Evolutionary conservation across 2,329 filamentous ascomycete genomes (phyloP).

Genomic region (Graphilbum ipis-grandicollis): DNA sequence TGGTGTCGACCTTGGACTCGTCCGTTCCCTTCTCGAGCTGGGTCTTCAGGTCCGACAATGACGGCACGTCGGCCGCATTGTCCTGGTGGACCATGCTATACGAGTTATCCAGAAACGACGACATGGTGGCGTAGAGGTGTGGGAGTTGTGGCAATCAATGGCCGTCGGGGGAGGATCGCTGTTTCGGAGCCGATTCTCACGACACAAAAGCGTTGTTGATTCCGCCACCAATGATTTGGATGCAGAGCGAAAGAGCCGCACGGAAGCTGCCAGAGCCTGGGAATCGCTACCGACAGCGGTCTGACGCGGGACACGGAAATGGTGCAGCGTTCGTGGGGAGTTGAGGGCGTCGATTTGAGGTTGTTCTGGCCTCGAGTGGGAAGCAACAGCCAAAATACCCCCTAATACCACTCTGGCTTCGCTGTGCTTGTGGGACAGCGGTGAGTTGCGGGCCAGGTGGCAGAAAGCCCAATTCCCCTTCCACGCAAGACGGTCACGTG

Average conservation of each 20-base stretch:
- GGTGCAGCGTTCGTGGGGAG: background rate
- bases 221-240: background rate
- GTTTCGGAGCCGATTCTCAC: background rate
- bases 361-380: conserved; percentile 2
- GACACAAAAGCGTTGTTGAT: no score
- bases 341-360: conserved; percentile 1
- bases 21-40: conserved; percentile 89
- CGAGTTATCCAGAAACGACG: conserved; percentile 81
- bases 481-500: background rate
- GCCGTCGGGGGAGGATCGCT: background rate
- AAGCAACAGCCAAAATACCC: conserved; percentile 10
- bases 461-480: conserved; percentile 6
- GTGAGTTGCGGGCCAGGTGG: conserved; percentile 8
- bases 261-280: conserved; percentile 2
- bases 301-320: background rate
- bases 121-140: conserved; percentile 74
- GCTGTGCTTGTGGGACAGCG: conserved; percentile 6
- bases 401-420: conserved; percentile 2
- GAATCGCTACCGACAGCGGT: conserved; percentile 1
- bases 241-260: background rate
- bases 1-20: conserved; percentile 83
- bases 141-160: no score
- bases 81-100: conserved; percentile 97
- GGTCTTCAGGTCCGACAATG: conserved; percentile 77
- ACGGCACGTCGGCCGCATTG: conserved; percentile 84